Conservation (phyloP, 208 protist genomes). For the Crithidia brevicula region DNA sequence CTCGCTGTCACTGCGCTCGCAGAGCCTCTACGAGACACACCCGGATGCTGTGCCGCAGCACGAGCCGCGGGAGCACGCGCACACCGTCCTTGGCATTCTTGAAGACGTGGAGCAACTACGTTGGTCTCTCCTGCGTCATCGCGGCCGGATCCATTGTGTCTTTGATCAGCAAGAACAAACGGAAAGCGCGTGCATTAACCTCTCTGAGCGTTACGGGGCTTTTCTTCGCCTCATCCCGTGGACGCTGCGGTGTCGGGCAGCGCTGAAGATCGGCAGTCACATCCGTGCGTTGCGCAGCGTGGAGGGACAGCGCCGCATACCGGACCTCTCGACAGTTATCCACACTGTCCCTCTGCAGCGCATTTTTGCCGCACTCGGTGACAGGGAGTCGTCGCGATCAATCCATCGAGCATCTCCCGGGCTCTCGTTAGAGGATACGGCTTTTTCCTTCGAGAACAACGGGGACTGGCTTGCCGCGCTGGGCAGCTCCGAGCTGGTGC, state of each 20-base stretch:
- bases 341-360: constrained; percentile 62
- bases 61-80: constrained; percentile 70
- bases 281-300: constrained; percentile 79
- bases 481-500: constrained; percentile 76
- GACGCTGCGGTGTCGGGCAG: constrained; percentile 44
- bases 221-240: constrained; percentile 56
- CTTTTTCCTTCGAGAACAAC: constrained; percentile 85
- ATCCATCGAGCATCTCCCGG: constrained; percentile 60
- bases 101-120: constrained; percentile 76
- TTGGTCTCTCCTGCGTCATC: constrained; percentile 47
- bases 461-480: constrained; percentile 83
- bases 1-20: constrained; percentile 46
- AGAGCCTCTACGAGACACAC: constrained; percentile 32
- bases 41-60: constrained; percentile 8
- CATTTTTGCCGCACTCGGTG: constrained; percentile 80
- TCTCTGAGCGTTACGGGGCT: constrained; percentile 41
- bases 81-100: constrained; percentile 67
- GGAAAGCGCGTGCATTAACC: constrained; percentile 26
- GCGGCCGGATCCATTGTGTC: constrained; percentile 13
- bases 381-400: constrained; percentile 78
- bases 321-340: constrained; percentile 28
- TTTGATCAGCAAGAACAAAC: constrained; percentile 29
- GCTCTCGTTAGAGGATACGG: constrained; percentile 55
- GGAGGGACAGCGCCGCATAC: constrained; percentile 67
- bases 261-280: constrained; percentile 73